These are phyloP conservation scores for Rutstroemia sydowiana DNA, from an alignment of 2,329 filamentous ascomycete species.

Conservation along the genomic window DNA sequence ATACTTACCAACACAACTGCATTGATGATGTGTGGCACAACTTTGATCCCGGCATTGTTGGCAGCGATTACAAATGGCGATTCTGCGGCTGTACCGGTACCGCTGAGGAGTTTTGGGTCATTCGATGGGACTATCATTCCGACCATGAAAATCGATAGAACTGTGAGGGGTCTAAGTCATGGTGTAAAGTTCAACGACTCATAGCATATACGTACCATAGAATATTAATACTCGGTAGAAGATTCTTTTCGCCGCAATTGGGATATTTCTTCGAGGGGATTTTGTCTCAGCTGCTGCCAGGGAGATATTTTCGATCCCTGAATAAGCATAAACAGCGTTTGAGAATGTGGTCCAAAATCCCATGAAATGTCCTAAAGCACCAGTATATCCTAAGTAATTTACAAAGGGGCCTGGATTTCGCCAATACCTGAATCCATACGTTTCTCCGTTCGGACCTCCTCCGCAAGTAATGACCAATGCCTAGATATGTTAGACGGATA, in stretches of 20 bases:
- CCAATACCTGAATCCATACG: conserved; percentile 48
- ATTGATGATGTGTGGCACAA: conserved; percentile 67
- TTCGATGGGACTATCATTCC: conserved; percentile 52
- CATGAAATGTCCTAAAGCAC: conserved; percentile 54
- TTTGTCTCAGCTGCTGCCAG: conserved; percentile 49
- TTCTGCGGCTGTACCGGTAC: conserved; percentile 41
- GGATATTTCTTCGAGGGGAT: conserved; percentile 45
- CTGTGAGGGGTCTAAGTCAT: conserved; percentile 21
- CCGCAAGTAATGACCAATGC: conserved; percentile 40
- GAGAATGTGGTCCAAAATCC: conserved; percentile 37
- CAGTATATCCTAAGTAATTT: conserved; percentile 50
- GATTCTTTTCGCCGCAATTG: conserved; percentile 41
- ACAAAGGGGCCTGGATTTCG: conserved; percentile 57
- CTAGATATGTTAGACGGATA: neutral
- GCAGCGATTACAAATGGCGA: conserved; percentile 67
- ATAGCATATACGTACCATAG: conserved; percentile 33
- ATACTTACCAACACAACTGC: conserved; percentile 67
- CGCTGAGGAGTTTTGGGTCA: conserved; percentile 40
- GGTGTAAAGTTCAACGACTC: no score
- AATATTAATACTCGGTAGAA: conserved; percentile 50
- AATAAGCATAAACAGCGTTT: conserved; percentile 40
- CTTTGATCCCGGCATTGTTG: conserved; percentile 57
- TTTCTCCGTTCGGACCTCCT: conserved; percentile 48
- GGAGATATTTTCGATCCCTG: conserved; percentile 44
- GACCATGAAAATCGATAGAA: conserved; percentile 35